Percentiles rank a stretch among this genome's conserved stretches.
phyloP scores from a whole-genome alignment of 2,329 filamentous ascomycete species.

The Hypoxylon rubiginosum region DNA sequence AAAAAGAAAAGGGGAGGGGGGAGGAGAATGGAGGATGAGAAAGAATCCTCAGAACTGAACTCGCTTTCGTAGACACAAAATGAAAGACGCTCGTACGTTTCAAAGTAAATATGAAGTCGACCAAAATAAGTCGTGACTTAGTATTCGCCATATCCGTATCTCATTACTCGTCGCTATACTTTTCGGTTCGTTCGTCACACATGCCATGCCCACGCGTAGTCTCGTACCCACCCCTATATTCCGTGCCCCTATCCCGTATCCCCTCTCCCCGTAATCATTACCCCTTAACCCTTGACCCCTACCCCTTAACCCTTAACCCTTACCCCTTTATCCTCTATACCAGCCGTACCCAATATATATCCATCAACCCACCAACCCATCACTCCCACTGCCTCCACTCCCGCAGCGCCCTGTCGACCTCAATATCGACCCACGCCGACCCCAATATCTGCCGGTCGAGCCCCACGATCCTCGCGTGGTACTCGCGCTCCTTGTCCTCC shows the following conservation, averaged over 20 bases:
- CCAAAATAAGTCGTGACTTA: background rate
- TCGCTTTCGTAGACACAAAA: background rate
- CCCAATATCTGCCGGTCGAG: conserved; percentile 56
- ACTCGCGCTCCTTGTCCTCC: conserved; percentile 70
- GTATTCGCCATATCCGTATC: conserved; percentile 18
- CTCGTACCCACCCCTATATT: conserved; percentile 16
- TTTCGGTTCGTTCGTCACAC: conserved; percentile 23
- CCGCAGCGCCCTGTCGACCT: conserved; percentile 63
- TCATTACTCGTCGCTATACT: conserved; percentile 33
- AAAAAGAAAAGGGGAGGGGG: background rate
- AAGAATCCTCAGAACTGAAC: background rate
- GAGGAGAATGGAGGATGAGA: no score
- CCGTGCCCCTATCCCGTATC: conserved; percentile 1
- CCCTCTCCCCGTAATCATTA: background rate
- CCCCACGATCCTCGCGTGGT: conserved; percentile 66
- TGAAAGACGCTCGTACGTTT: background rate
- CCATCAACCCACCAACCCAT: no score
- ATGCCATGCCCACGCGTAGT: conserved; percentile 28
- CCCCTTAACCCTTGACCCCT: background rate
- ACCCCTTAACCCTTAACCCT: no score
- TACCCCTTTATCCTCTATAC: conserved; percentile 7
- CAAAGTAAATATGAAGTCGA: background rate
- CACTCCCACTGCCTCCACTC: conserved; percentile 72
- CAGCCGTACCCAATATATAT: conserved; percentile 2
- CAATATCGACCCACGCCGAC: conserved; percentile 57